Evolutionary conservation across 257 asterid genomes (phyloP), one percentile per base, ranked within the genome.

Genomic region (Prunella vulgaris): DNA sequence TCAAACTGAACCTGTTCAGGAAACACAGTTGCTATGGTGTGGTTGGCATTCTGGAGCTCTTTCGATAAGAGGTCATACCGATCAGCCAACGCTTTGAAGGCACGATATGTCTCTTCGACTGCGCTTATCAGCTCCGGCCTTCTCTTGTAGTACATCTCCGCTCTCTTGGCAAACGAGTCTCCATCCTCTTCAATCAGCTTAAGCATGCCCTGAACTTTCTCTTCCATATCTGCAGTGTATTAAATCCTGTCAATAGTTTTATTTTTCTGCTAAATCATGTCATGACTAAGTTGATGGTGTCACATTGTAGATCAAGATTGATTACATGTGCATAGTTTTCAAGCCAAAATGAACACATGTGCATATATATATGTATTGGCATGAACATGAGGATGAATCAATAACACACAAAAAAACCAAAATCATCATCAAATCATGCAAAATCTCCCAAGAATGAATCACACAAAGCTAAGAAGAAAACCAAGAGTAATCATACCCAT

Each of bases 131-230:
- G 87, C 77, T 90, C 97, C 5, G 98, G 98, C 57, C 98, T 74
- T 56, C 89, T 81, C 79, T 85, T 78, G 88, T 88, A 93, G 80
- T 88, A 93, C 97, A 93, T 90, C 72, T 90, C 95, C 3, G 97
- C 98, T 64, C 89, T 81, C 71, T 87, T 90, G 27, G 95, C 96
- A 22, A 93, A 93, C 1, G 98, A 90, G 78, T 93, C 98, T 14
- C 93, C 98, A 33, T 93, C 97, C 54, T 88, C 95, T 72, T 85
- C 96, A 5, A 93, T 84, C 42, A 93, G 87, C 49, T 93, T 90
- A 25, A 90, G 73, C 93, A 90, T 86, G 24, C 73, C 67, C 20
- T 90, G 87, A 30, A 93, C 93, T 52, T 83, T 85, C 52, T 83
- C 93, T 73, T 90, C 96, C 98, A 92, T 92, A 64, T 92, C 98